phyloP scores from a whole-genome alignment of 2,329 filamentous ascomycete species.

The Oidium heveae region DNA sequence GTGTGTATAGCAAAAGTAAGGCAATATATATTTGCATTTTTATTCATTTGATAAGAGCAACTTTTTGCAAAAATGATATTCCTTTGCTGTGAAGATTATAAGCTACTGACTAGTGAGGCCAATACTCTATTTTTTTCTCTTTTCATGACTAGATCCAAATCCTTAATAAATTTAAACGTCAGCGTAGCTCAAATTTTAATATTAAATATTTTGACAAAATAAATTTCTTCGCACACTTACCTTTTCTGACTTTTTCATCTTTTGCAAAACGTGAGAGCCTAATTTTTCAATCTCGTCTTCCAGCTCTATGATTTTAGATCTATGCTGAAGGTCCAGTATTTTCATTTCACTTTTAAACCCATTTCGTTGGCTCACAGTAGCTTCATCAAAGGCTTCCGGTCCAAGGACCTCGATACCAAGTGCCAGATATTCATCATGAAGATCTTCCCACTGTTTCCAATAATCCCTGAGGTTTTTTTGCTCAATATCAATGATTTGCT shows the following conservation, averaged over 20 bases:
- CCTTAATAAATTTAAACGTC: slow-evolving; percentile 2
- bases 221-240: slow-evolving; percentile 4
- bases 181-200: background rate
- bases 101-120: background rate
- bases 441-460: slow-evolving; percentile 11
- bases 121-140: slow-evolving; percentile 5
- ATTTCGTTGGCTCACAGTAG: background rate
- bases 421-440: slow-evolving; percentile 9
- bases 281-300: slow-evolving; percentile 7
- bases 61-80: no score
- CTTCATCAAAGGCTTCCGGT: slow-evolving; percentile 3
- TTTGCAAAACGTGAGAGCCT: slow-evolving; percentile 4
- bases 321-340: slow-evolving; percentile 6
- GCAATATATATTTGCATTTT: no score
- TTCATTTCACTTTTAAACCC: slow-evolving; percentile 8
- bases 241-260: slow-evolving; percentile 11
- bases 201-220: background rate
- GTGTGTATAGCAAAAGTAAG: no score
- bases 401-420: slow-evolving; percentile 7
- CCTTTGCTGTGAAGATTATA: background rate
- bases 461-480: slow-evolving; percentile 6
- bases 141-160: slow-evolving; percentile 4
- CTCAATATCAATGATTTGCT: background rate
- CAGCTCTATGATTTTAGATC: slow-evolving; percentile 4
- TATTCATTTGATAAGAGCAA: no score